These are phyloP conservation scores for Fusarium guadeloupense DNA, from an alignment of 2,329 filamentous ascomycete genomes.

Conservation along the genomic window DNA sequence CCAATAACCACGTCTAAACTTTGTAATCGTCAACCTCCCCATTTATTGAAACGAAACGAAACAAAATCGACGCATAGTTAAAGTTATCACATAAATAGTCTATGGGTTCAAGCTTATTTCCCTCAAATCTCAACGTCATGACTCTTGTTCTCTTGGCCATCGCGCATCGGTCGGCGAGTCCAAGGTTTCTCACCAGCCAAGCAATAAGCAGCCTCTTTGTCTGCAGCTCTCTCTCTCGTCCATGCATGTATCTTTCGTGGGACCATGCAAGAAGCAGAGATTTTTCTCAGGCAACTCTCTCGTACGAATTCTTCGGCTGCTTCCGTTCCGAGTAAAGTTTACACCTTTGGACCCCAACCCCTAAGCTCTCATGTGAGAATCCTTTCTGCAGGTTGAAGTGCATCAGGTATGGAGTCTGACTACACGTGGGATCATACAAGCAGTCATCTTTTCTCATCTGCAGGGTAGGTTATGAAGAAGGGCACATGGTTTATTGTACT, in stretches of 20 bases:
- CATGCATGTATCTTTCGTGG: slow-evolving; percentile 7
- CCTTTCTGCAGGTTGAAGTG: background rate
- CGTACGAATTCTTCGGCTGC: slow-evolving; percentile 9
- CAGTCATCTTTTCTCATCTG: background rate
- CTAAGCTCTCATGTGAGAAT: background rate
- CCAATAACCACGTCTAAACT: slow-evolving; percentile 17
- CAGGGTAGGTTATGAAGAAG: no score
- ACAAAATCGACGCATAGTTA: background rate
- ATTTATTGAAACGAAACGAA: slow-evolving; percentile 10
- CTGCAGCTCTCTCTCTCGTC: slow-evolving; percentile 7
- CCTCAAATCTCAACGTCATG: slow-evolving; percentile 28
- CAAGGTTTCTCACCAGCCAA: background rate
- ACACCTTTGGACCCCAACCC: background rate
- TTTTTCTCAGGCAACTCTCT: background rate
- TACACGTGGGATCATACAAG: slow-evolving; percentile 10
- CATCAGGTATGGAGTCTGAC: slow-evolving; percentile 1
- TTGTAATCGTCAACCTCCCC: slow-evolving; percentile 18
- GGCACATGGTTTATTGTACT: no score
- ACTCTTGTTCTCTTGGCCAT: slow-evolving; percentile 10
- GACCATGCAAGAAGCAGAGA: background rate
- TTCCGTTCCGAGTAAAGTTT: slow-evolving; percentile 22
- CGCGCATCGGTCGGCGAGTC: background rate
- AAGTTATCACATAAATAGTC: slow-evolving; percentile 21
- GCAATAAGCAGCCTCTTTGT: background rate
- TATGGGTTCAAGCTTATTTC: slow-evolving; percentile 27